A percentile compares a stretch with the other conserved stretches of the same genome.
phyloP scores from a whole-genome alignment of 83 land plant genomes.

The Larix sibirica region DNA sequence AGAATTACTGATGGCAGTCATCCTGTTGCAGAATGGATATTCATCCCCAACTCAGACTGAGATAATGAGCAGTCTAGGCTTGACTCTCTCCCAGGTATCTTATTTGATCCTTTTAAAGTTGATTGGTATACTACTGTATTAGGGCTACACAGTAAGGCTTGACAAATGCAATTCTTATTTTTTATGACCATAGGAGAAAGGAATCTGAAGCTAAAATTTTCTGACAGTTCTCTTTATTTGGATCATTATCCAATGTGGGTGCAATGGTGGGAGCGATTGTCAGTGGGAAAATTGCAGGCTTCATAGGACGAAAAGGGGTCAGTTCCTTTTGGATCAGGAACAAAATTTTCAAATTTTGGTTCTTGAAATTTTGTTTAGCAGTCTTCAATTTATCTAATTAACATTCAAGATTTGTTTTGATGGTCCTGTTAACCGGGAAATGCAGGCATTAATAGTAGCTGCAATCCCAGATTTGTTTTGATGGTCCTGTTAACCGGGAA shows the following conservation, averaged over 20 bases:
- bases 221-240: constrained; percentile 28
- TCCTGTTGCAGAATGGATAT: constrained; percentile 52
- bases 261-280: constrained; percentile 29
- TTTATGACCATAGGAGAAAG: too few species aligned
- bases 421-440: not conserved
- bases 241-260: constrained; percentile 36
- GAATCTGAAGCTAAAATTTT: too few species aligned
- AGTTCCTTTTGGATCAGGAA: not conserved
- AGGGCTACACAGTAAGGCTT: too few species aligned
- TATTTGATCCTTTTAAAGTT: too few species aligned
- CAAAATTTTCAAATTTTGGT: too few species aligned
- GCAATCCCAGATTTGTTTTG: constrained; percentile 15
- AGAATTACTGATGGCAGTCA: not conserved
- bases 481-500: not conserved
- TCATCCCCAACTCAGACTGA: constrained; percentile 72
- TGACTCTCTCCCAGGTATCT: constrained; percentile 53
- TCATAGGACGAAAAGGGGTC: constrained; percentile 24
- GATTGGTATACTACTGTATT: too few species aligned
- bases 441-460: constrained; percentile 18
- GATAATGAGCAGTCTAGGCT: constrained; percentile 42
- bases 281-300: constrained; percentile 22
- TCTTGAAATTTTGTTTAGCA: too few species aligned
- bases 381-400: too few species aligned
- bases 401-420: too few species aligned
- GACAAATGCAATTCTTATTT: too few species aligned